phyloP scores from a whole-genome alignment of 768 basidiomycete genomes.

The Phylloporus rhodoxanthus region DNA sequence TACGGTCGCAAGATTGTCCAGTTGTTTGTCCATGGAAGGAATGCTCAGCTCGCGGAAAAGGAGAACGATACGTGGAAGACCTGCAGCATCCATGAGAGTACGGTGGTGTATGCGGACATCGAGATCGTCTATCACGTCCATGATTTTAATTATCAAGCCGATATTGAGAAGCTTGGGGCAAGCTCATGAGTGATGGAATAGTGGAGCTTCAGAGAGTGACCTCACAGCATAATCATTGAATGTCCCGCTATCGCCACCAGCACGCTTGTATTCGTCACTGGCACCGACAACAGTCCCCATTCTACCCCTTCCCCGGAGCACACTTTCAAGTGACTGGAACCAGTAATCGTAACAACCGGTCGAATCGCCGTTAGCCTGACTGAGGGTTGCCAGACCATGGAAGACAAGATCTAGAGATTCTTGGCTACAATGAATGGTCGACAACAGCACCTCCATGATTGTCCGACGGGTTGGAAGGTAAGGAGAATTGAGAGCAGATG shows the following conservation, averaged over 20 bases:
- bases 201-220: slow-evolving; percentile 8
- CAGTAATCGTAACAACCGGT: slow-evolving; percentile 75
- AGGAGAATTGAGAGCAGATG: slow-evolving; percentile 77
- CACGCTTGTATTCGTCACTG: slow-evolving; percentile 78
- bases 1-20: slow-evolving; percentile 51
- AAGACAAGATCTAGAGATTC: slow-evolving; percentile 64
- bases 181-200: slow-evolving; percentile 9
- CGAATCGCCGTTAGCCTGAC: slow-evolving; percentile 52
- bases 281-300: slow-evolving; percentile 96
- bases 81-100: slow-evolving; percentile 83
- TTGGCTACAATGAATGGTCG: slow-evolving; percentile 61
- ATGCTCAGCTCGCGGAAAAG: slow-evolving; percentile 66
- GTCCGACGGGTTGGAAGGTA: slow-evolving; percentile 72
- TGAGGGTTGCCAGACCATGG: slow-evolving; percentile 68
- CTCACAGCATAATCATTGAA: slow-evolving; percentile 85
- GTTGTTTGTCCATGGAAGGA: slow-evolving; percentile 56
- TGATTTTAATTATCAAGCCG: slow-evolving; percentile 63
- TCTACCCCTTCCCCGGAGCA: slow-evolving; percentile 77
- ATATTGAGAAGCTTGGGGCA: slow-evolving; percentile 45
- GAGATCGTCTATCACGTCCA: slow-evolving; percentile 64
- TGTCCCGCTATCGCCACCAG: slow-evolving; percentile 57
- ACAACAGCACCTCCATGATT: slow-evolving; percentile 73
- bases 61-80: slow-evolving; percentile 65
- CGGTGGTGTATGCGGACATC: slow-evolving; percentile 84
- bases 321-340: slow-evolving; percentile 77